These are phyloP conservation scores for Annulohypoxylon moriforme DNA, from an alignment of 495 filamentous ascomycete species.

Conservation along the genomic window DNA sequence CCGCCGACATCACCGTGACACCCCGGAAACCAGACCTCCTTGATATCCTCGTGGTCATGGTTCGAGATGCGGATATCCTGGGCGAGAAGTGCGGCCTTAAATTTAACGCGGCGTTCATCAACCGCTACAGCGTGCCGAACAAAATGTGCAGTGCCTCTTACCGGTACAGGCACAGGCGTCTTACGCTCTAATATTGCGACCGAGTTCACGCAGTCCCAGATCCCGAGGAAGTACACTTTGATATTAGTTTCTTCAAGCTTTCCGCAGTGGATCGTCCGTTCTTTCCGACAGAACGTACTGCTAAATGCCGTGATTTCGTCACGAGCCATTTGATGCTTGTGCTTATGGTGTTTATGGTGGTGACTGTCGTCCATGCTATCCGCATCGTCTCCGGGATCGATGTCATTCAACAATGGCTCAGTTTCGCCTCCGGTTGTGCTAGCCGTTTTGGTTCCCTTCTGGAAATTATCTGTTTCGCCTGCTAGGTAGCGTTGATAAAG, in stretches of 20 bases:
- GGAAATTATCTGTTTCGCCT: conserved; percentile 43
- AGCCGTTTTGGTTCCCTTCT: conserved; percentile 12
- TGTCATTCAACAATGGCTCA: conserved; percentile 50
- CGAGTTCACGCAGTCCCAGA: conserved; percentile 61
- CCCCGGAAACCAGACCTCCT: conserved; percentile 51
- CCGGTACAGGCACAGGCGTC: conserved; percentile 58
- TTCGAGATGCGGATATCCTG: conserved; percentile 40
- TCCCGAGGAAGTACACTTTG: conserved; percentile 54
- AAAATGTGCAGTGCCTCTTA: conserved; percentile 47
- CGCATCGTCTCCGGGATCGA: conserved; percentile 29
- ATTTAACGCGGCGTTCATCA: conserved; percentile 61
- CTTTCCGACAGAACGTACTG: conserved; percentile 55
- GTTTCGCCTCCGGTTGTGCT: conserved; percentile 2
- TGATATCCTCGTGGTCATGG: conserved; percentile 43
- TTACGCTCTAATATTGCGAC: conserved; percentile 48
- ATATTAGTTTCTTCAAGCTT: conserved; percentile 43
- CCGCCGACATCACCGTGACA: conserved; percentile 60
- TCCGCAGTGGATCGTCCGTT: conserved; percentile 35
- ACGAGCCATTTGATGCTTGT: conserved; percentile 39
- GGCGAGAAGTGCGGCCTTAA: conserved; percentile 49
- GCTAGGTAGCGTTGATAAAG: conserved; percentile 43
- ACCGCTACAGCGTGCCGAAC: conserved; percentile 59
- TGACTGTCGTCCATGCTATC: conserved; percentile 35
- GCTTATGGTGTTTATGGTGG: conserved; percentile 16
- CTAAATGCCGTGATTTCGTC: conserved; percentile 55